Base-by-base conservation (phyloP, 768 basidiomycete genomes). In the Leucosporidium yakuticum region DNA sequence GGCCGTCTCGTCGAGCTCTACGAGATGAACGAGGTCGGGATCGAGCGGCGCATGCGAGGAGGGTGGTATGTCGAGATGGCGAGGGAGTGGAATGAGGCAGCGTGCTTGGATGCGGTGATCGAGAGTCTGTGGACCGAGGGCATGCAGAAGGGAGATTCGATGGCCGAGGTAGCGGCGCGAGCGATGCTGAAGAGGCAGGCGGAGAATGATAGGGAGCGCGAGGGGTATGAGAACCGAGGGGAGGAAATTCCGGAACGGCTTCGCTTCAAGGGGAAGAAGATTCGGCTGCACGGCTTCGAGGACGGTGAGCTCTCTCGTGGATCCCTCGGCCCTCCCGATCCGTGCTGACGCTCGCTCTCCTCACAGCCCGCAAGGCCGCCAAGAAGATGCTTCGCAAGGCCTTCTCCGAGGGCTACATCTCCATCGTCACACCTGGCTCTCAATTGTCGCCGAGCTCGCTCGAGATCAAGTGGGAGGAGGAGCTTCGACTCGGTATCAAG, bases 381-480 rank as follows among this genome's bases (percentile, higher is more conserved):
- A 54, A 77, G 83, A 77, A 55, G 74, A 79, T 53, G 2, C 77
- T 92, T 62, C 83, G 86, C 73, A 86, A 85, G 69, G 85, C 93
- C 25, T 86, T 93, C n/a, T 81, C 84, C 2, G 81, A 80, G 50
- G 81, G 81, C n/a, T 91, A 91, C 78, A 80, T 94, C 58, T 89
- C 88, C 74, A 86, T 90, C 27, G 88, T 90, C 23, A 90, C 89
- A 2, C 75, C 85, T 44, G 81, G 88, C 25, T 89, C 88, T 0
- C 91, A 93, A 72, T 77, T 86, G 50, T 92, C 90, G 29, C 89
- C 89, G 14, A 82, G 84, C 36, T 91, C 93, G 76, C 88, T 88
- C 73, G 83, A 84, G 27, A 89, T 93, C 57, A 83, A 86, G 69
- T 91, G 91, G 76, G 90, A 90, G 76, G 81, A 81, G 0, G 89